Evolutionary conservation across 202 grass and related monocot species (phyloP).

Genomic region (Dendrocalamus latiflorus): DNA sequence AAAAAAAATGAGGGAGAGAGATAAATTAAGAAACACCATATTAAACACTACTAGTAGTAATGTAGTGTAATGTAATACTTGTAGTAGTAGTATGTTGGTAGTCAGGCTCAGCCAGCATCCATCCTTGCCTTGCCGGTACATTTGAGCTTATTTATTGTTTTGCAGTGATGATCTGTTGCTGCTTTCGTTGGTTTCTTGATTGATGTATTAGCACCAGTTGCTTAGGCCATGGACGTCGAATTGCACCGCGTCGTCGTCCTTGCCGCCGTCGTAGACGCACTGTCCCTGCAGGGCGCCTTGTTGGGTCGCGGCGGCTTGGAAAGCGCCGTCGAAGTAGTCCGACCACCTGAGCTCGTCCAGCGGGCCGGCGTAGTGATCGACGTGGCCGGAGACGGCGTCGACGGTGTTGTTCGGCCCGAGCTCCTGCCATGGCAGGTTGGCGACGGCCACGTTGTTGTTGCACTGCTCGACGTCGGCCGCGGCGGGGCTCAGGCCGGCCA

Average conservation of each 20-base stretch:
- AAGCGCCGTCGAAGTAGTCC: slow-evolving; percentile 48
- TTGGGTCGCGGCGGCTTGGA: slow-evolving; percentile 34
- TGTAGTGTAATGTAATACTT: background rate
- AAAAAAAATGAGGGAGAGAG: background rate
- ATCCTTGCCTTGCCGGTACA: slow-evolving; percentile 8
- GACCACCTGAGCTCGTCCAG: slow-evolving; percentile 53
- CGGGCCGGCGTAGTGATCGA: slow-evolving; percentile 21
- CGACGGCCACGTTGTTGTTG: background rate
- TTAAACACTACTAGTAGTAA: background rate
- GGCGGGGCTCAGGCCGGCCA: slow-evolving; percentile 4
- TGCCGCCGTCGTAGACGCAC: slow-evolving; percentile 31
- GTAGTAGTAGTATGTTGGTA: background rate
- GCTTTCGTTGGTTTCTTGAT: background rate
- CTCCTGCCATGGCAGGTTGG: slow-evolving; percentile 33
- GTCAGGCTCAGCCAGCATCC: slow-evolving; percentile 7
- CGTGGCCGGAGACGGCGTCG: background rate
- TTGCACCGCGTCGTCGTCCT: slow-evolving; percentile 17
- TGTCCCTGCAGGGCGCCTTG: slow-evolving; percentile 33
- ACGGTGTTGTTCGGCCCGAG: background rate
- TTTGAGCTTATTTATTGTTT: background rate
- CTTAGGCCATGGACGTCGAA: slow-evolving; percentile 37
- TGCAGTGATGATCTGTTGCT: background rate
- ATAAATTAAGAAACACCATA: background rate
- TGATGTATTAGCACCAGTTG: slow-evolving; percentile 35
- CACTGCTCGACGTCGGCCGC: background rate